Evolutionary conservation across 2,329 filamentous ascomycete species (phyloP).

Genomic region (Fusarium pseudoanthophilum): DNA sequence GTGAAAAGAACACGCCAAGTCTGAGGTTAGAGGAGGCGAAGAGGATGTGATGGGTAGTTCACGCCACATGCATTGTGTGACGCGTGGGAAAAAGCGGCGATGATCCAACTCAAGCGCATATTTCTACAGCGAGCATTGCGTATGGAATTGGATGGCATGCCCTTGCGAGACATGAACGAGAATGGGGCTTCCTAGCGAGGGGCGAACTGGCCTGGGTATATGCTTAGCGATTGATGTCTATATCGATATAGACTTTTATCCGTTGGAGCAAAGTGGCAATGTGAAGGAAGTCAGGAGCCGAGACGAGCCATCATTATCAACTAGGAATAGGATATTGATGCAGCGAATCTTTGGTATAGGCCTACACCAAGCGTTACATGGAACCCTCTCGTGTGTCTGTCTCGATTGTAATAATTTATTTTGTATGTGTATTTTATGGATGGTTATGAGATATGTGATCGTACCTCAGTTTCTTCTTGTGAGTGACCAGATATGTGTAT

Average conservation of each 20-base stretch:
- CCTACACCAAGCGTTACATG: slow-evolving; percentile 34
- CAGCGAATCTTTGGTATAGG: slow-evolving; percentile 24
- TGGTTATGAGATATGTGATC: neutral
- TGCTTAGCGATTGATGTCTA: slow-evolving; percentile 26
- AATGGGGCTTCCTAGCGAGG: slow-evolving; percentile 16
- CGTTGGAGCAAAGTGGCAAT: slow-evolving; percentile 24
- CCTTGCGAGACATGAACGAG: slow-evolving; percentile 22
- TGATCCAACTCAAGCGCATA: slow-evolving; percentile 27
- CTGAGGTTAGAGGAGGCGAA: slow-evolving; percentile 1
- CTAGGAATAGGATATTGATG: slow-evolving; percentile 11
- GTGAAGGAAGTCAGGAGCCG: slow-evolving; percentile 8
- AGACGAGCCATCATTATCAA: slow-evolving; percentile 6
- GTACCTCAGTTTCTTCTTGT: neutral
- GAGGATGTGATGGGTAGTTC: slow-evolving; percentile 9
- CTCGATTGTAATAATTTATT: slow-evolving; percentile 46
- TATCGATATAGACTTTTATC: slow-evolving; percentile 1
- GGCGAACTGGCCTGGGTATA: slow-evolving; percentile 16
- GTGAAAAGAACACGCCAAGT: neutral
- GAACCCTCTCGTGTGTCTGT: slow-evolving; percentile 39
- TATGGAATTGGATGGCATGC: slow-evolving; percentile 21
- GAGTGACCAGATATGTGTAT: neutral
- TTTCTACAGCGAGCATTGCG: slow-evolving; percentile 34
- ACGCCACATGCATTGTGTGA: slow-evolving; percentile 6
- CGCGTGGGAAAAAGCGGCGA: slow-evolving; percentile 24
- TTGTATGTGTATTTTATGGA: slow-evolving; percentile 28